Evolutionary conservation across 495 filamentous ascomycete genomes (phyloP).

Genomic region (Neurospora hispaniola): DNA sequence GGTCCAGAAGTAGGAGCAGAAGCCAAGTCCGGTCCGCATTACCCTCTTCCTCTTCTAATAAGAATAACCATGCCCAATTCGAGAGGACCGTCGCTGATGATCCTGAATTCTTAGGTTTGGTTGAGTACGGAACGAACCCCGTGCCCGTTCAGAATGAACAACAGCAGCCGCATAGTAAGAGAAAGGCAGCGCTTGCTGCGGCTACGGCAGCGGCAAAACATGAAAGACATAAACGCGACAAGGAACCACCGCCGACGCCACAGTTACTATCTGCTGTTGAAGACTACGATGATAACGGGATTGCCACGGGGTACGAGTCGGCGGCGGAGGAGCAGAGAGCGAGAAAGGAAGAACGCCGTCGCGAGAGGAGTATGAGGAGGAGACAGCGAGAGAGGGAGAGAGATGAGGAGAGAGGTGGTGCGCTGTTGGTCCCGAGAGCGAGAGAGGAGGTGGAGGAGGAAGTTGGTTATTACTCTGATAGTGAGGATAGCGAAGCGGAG

Average conservation of each 20-base stretch:
- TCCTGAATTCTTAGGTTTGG: conserved; percentile 55
- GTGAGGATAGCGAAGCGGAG: conserved; percentile 26
- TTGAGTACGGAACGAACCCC: conserved; percentile 69
- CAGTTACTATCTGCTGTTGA: background rate
- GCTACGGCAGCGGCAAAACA: background rate
- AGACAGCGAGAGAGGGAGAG: conserved; percentile 3
- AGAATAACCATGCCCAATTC: background rate
- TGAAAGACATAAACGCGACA: background rate
- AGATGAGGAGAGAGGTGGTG: background rate
- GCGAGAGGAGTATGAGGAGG: background rate
- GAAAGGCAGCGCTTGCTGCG: background rate
- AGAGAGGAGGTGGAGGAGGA: conserved; percentile 6
- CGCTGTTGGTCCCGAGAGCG: background rate
- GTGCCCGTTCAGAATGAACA: conserved; percentile 26
- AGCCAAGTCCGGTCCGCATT: conserved; percentile 42
- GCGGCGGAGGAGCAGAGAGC: conserved; percentile 19
- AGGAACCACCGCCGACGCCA: conserved; percentile 25
- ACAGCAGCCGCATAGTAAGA: background rate
- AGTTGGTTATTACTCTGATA: conserved; percentile 6
- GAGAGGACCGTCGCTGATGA: conserved; percentile 37
- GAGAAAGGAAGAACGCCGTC: conserved; percentile 9
- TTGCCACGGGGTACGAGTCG: conserved; percentile 19
- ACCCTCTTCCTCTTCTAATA: conserved; percentile 23
- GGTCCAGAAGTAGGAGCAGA: conserved; percentile 42
- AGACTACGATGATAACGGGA: background rate